Base-by-base conservation (phyloP, 805 yeast genomes). In the Sugiyamaella boreocaroliniensis region DNA sequence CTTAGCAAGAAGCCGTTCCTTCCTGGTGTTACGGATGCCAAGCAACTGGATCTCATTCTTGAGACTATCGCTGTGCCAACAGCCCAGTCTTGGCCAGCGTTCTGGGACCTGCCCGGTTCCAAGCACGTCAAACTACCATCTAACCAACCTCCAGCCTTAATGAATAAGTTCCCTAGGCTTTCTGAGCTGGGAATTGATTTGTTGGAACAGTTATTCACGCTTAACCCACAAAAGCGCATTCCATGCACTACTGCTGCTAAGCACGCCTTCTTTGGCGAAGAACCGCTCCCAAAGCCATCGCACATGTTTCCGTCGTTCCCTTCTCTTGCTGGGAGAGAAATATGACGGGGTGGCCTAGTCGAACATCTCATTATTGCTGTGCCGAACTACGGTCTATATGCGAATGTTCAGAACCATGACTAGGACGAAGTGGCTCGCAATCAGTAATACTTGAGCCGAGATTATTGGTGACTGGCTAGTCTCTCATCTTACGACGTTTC, bases 21-120 rank as follows among this genome's bases (percentile, higher is more conserved):
- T 57, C 71, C 68, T 18, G 81, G 80, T 4, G 64, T 68, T 45
- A 65, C 76, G 5, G 81, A 76, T 60, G 62, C 74, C 9, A 74
- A 75, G 52, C 81, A 77, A 43, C 44, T 55, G 29, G 72, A 68
- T 49, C 55, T 75, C 47, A 72, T 77, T 18, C 74, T 76, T 55
- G 73, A 68, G 29, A 59, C 71, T 46, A 66, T 76, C 12, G 81
- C 79, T n/a, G 48, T 26, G 12, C 54, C 97, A 11, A 80, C 83
- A 49, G 83, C 81, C 60, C 82, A 78, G 57, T 48, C 50, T 10
- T 62, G 62, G 63, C 60, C 66, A 1, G 57, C 48, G 2, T 83
- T 86, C 50, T 93, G 95, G 34, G 29, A 22, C 84, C 95, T 1
- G 78, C 82, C 56, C 77, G 96, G 62, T 96, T 96, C 10, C 95